Evolutionary conservation across 306 rosid species (phyloP).

Genomic region (Lotus japonicus): DNA sequence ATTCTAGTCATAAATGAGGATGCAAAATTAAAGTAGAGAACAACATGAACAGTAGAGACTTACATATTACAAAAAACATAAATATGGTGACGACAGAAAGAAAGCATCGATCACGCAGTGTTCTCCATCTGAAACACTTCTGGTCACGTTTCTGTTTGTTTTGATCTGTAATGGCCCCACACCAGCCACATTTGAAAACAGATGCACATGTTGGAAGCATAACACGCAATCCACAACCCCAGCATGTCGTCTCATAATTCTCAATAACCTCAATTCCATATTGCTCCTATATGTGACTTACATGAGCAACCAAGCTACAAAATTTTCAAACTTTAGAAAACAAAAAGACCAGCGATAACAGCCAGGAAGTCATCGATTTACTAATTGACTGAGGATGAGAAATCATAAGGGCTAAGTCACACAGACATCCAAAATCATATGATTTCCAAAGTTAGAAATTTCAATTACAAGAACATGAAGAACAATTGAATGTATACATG

Average conservation of each 20-base stretch:
- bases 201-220: constrained; percentile 55
- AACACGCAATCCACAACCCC: constrained; percentile 93
- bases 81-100: constrained; percentile 51
- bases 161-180: constrained; percentile 84
- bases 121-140: constrained; percentile 56
- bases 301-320: constrained; percentile 51
- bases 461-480: background rate
- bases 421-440: constrained; percentile 10
- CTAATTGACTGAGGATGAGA: constrained; percentile 26
- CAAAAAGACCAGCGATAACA: constrained; percentile 29
- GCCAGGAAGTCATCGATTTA: constrained; percentile 25
- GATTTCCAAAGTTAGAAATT: background rate
- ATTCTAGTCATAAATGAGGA: background rate
- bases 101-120: constrained; percentile 68
- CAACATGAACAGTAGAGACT: constrained; percentile 26
- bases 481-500: background rate
- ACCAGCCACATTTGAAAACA: constrained; percentile 93
- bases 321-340: constrained; percentile 34
- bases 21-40: background rate
- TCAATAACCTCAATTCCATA: constrained; percentile 38
- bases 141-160: constrained; percentile 41
- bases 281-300: constrained; percentile 69
- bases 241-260: constrained; percentile 62
- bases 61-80: constrained; percentile 81
- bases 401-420: background rate